Conservation (phyloP, 2,329 filamentous ascomycete genomes). For the Neonectria coccinea region DNA sequence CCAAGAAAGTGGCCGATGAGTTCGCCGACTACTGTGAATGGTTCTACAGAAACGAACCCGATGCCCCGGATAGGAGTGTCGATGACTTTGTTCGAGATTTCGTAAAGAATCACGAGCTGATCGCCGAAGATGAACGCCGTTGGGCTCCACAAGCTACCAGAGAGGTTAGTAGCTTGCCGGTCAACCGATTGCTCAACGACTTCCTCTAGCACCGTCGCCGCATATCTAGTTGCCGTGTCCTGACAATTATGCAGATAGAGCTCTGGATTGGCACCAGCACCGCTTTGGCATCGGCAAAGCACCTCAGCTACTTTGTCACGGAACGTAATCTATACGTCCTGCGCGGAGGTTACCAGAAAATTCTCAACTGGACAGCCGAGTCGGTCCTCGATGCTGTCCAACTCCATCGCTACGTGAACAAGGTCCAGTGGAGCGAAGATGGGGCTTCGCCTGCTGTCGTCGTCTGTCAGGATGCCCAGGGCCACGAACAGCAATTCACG, state of each 20-base stretch:
- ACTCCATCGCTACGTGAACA: slow-evolving; percentile 13
- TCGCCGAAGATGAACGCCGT: slow-evolving; percentile 23
- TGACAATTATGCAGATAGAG: slow-evolving; percentile 11
- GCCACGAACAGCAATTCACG: slow-evolving; percentile 12
- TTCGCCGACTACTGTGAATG: slow-evolving; percentile 28
- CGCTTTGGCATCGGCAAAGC: slow-evolving; percentile 22
- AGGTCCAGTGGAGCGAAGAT: slow-evolving; percentile 23
- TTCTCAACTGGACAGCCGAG: slow-evolving; percentile 25
- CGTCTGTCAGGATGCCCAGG: slow-evolving; percentile 18
- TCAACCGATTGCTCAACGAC: neutral
- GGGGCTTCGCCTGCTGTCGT: slow-evolving; percentile 14
- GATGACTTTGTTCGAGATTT: slow-evolving; percentile 26
- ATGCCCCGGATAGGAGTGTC: slow-evolving; percentile 19
- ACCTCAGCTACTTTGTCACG: slow-evolving; percentile 25
- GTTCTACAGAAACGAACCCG: slow-evolving; percentile 15
- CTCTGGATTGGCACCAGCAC: slow-evolving; percentile 28
- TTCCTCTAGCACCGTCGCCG: too few species aligned
- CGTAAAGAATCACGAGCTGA: slow-evolving; percentile 25
- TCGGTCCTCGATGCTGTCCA: slow-evolving; percentile 22
- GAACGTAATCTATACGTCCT: slow-evolving; percentile 27
- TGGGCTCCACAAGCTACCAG: slow-evolving; percentile 24
- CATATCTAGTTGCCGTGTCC: neutral
- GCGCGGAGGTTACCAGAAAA: slow-evolving; percentile 24
- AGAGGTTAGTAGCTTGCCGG: slow-evolving; percentile 9
- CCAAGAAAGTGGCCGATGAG: slow-evolving; percentile 27